Evolutionary conservation across 805 yeast genomes (phyloP).

Genomic region (Candida silvicultrix): DNA sequence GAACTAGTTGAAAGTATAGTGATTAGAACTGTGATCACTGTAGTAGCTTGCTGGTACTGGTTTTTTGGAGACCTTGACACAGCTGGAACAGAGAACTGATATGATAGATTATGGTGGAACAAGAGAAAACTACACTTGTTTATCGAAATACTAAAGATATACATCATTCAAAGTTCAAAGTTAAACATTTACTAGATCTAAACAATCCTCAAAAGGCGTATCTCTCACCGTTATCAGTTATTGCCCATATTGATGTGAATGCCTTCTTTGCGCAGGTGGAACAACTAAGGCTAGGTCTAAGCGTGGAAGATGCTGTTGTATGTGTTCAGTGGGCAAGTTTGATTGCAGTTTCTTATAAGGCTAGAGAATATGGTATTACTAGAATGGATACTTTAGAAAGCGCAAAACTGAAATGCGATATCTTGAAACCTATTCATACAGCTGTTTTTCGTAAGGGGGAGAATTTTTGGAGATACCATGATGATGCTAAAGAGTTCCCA

Average conservation of each 20-base stretch:
- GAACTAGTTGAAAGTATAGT: no score
- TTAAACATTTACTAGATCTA: constrained; percentile 42
- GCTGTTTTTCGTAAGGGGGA: constrained; percentile 91
- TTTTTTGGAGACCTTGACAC: no score
- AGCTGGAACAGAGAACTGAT: no score
- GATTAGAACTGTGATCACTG: no score
- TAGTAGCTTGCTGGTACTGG: no score
- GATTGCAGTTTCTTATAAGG: constrained; percentile 89
- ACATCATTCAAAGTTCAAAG: constrained; percentile 34
- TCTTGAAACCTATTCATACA: constrained; percentile 77
- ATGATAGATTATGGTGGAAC: no score
- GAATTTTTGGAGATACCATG: constrained; percentile 70
- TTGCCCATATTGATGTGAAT: constrained; percentile 86
- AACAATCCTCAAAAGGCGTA: constrained; percentile 42
- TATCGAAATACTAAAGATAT: background rate
- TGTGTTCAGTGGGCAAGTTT: constrained; percentile 91
- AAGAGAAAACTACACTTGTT: no score
- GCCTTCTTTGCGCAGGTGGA: constrained; percentile 97
- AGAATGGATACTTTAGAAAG: constrained; percentile 67
- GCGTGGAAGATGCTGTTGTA: constrained; percentile 74
- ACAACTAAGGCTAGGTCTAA: constrained; percentile 61
- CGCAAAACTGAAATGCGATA: constrained; percentile 74
- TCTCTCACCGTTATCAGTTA: constrained; percentile 64
- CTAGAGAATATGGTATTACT: constrained; percentile 74
- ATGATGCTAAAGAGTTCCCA: constrained; percentile 46